Evolutionary conservation across 192 early-diverging fungal species (phyloP).

Genomic region (Linnemannia schmuckeri): DNA sequence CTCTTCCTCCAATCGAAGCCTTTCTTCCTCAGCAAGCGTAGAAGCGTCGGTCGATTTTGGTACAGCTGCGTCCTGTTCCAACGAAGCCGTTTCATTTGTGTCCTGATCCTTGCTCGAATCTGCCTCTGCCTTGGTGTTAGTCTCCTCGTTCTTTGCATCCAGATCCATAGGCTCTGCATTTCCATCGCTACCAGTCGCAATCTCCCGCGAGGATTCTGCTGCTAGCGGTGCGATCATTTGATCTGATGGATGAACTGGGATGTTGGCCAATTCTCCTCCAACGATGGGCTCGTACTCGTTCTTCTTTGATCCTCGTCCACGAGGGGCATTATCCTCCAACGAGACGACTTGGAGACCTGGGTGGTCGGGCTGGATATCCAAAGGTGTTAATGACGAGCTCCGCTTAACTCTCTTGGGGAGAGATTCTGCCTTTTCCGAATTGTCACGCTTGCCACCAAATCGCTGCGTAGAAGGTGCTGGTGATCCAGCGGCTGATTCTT

Average conservation of each 20-base stretch:
- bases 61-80: constrained; percentile 18
- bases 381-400: constrained; percentile 51
- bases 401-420: constrained; percentile 42
- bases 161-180: constrained; percentile 42
- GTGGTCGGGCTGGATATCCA: constrained; percentile 58
- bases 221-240: neutral
- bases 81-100: constrained; percentile 6
- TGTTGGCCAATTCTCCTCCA: constrained; percentile 72
- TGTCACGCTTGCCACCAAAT: constrained; percentile 52
- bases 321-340: constrained; percentile 65
- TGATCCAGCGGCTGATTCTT: constrained; percentile 31
- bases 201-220: neutral
- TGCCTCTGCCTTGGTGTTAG: neutral
- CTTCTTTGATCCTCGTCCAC: constrained; percentile 63
- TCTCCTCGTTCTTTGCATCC: constrained; percentile 28
- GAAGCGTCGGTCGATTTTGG: constrained; percentile 26
- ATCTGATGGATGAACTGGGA: constrained; percentile 51
- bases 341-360: constrained; percentile 62
- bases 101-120: neutral
- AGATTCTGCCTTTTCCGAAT: constrained; percentile 36
- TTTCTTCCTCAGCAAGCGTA: constrained; percentile 37
- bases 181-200: neutral
- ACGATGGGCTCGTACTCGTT: constrained; percentile 76
- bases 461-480: constrained; percentile 51
- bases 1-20: constrained; percentile 67